Percentiles rank a stretch among this genome's conserved stretches.
These are phyloP conservation scores for Arthrobotrys pseudoclavata DNA, from an alignment of 2,329 filamentous ascomycete species.

Conservation along the genomic window DNA sequence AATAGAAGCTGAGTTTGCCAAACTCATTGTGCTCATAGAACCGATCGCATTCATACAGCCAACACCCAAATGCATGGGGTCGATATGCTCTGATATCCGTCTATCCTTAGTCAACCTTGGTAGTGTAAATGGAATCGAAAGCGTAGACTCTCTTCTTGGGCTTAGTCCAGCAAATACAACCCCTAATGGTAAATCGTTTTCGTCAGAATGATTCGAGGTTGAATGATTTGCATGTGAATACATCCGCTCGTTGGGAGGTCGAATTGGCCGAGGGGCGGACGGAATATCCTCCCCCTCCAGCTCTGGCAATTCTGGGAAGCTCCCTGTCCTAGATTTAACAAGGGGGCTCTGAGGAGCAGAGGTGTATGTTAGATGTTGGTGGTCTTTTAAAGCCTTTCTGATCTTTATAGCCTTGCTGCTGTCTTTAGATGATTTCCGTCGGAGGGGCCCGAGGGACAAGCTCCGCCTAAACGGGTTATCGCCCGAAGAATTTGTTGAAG, in stretches of 20 bases:
- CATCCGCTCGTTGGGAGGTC: constrained; percentile 22
- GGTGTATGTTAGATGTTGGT: constrained; percentile 34
- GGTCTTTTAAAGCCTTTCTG: constrained; percentile 40
- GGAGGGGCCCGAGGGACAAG: constrained; percentile 39
- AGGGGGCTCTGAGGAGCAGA: constrained; percentile 48
- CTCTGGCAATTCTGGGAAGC: constrained; percentile 18
- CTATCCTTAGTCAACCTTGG: constrained; percentile 41
- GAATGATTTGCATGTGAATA: constrained; percentile 47
- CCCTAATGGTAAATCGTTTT: constrained; percentile 43
- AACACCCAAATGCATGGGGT: constrained; percentile 33
- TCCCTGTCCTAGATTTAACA: constrained; percentile 28
- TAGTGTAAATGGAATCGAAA: constrained; percentile 41
- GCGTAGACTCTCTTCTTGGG: constrained; percentile 40
- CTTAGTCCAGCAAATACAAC: constrained; percentile 52
- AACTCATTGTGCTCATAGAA: constrained; percentile 5
- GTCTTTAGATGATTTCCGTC: constrained; percentile 53
- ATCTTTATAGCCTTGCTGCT: constrained; percentile 34
- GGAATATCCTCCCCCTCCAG: constrained; percentile 24
- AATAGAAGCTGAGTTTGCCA: constrained; percentile 14
- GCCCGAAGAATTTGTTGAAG: constrained; percentile 45
- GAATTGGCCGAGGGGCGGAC: constrained; percentile 24
- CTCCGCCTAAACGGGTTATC: constrained; percentile 40
- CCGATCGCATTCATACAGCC: neutral
- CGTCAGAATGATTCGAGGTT: constrained; percentile 41
- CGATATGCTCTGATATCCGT: constrained; percentile 51